Base-by-base conservation (phyloP, 2,329 filamentous ascomycete species). In the Aureobasidium sp. region DNA sequence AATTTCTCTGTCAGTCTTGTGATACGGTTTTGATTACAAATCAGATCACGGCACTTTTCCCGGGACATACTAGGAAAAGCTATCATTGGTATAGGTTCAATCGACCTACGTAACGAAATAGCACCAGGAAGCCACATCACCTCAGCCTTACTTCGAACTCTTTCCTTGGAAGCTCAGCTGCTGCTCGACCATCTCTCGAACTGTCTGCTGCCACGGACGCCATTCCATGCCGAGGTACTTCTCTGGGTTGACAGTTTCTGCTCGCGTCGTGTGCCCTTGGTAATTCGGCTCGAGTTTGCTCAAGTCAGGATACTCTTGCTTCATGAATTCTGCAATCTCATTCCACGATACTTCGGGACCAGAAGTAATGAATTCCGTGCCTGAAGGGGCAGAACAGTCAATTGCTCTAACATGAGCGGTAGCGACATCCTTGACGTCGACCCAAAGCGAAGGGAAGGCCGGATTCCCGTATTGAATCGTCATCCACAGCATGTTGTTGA, bases 371-470 rank as follows among this genome's bases (percentile, higher is more conserved):
- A 68, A 68, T 37, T 65, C 65, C 17, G 64, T 64, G 9, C 63
- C 65, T 5, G 58, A 59, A 17, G 61, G 27, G 5, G 67, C 45
- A 11, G 58, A 57, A 29, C n/a, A 63, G 22, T 63, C 45, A 34
- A 64, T 51, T 29, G 68, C 69, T 37, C 58, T 64, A 11, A 72
- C 22, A 39, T 73, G 71, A 25, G 67, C 68, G 27, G 64, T 48
- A 1, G 70, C 69, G 22, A 71, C 68, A 42, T 73, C 68, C n/a
- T 64, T 56, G 4, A 72, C 67, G 27, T 73, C 67, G 0, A 72
- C 66, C 8, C 62, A 61, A 1, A 52, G n/a, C 8, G 63, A 62
- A 2, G 64, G 62, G n/a, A 66, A 52, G 0, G 49, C 25, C 3
- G 69, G 70, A 17, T 64, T 53, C 12, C 58, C 53, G 20, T 66